Conservation (phyloP, 169 alveolate species). For the Eimeria zaria region DNA sequence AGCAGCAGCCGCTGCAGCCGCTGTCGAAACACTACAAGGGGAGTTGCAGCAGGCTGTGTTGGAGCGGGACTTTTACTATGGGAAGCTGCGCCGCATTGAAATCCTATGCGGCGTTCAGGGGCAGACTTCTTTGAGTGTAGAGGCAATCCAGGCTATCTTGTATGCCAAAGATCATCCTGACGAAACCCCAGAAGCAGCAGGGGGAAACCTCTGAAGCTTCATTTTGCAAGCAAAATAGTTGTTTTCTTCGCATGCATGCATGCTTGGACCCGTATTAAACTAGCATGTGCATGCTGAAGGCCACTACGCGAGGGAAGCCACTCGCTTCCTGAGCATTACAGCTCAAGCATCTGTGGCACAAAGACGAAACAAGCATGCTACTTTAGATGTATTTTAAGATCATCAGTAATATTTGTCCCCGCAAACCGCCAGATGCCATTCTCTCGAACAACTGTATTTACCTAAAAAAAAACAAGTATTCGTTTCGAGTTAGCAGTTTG, state of each 20-base stretch:
- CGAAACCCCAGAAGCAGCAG: conserved; percentile 15
- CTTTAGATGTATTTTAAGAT: no score
- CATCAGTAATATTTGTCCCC: no score
- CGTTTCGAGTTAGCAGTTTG: no score
- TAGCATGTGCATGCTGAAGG: not conserved
- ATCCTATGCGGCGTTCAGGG: conserved; percentile 75
- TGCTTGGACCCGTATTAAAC: not conserved
- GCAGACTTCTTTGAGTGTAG: conserved; percentile 24
- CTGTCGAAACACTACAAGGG: conserved; percentile 49
- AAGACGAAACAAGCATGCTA: no score
- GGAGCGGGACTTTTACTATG: conserved; percentile 85
- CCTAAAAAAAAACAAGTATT: no score
- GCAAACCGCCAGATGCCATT: no score
- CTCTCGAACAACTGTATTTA: no score
- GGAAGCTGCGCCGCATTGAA: conserved; percentile 83
- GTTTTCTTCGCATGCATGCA: not conserved
- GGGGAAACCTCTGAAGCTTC: not conserved
- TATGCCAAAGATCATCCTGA: conserved; percentile 70
- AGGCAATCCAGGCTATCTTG: conserved; percentile 67
- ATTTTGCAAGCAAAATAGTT: not conserved
- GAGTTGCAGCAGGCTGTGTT: conserved; percentile 79
- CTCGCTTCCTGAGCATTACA: no score
- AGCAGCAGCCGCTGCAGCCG: conserved; percentile 64
- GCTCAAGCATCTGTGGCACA: no score
- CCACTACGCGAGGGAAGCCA: not conserved